Evolutionary conservation across 345 rosid genomes (phyloP), one percentile per base, ranked within the genome.

Genomic region (Laguncularia racemosa): DNA sequence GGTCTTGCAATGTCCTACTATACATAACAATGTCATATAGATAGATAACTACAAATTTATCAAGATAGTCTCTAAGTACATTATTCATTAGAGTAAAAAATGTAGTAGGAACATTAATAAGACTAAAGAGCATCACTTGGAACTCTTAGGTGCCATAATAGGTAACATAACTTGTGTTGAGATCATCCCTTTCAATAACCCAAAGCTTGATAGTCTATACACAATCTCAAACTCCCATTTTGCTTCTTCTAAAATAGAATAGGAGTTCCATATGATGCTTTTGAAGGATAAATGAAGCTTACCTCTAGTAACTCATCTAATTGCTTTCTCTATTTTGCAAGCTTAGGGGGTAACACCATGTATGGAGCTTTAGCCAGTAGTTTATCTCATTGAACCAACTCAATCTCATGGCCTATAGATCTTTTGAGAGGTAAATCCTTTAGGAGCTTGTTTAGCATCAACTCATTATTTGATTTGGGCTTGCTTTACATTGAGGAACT

Each of bases 41-140:
- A n/a, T n/a, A n/a, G n/a, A n/a, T n/a, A 19, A 33, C 46, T n/a
- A 59, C n/a, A 10, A 57, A 57, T 28, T 57, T 21, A 13, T 57
- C 51, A 14, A 20, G 9, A 47, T 43, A 57, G 1, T n/a, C 19
- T 6, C 13, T 16, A 4, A 55, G 11, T 4, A 55, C 48, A 38
- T 53, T 10, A 54, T 54, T 52, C 53, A 21, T 56, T 19, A 47
- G 14, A 12, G 9, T 63, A 47, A 52, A 63, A 28, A 55, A 63
- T 14, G 54, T 48, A n/a, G 9, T 46, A 0, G 13, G 53, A n/a
- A 26, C 53, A 46, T 63, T 15, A 0, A 18, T 18, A 26, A 23
- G 16, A 19, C 46, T 11, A 11, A 18, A n/a, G n/a, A n/a, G n/a
- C n/a, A n/a, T n/a, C n/a, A n/a, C n/a, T n/a, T n/a, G n/a, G n/a